Base-by-base conservation (phyloP, 2,329 filamentous ascomycete species). In the Fusarium buxicola region DNA sequence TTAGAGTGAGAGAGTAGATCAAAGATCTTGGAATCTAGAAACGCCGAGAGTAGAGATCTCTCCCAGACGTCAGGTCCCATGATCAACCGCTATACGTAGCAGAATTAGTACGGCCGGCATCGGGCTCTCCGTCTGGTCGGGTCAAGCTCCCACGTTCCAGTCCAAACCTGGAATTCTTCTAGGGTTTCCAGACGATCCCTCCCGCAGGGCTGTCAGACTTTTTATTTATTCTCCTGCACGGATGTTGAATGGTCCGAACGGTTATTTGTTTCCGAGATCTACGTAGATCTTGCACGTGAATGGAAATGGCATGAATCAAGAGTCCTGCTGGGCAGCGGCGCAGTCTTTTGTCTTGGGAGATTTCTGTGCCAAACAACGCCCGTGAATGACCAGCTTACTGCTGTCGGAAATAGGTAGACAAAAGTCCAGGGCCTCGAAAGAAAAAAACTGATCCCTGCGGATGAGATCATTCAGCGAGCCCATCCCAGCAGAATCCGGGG, bases 401-500 rank as follows among this genome's bases (percentile, higher is more conserved):
- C n/a, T 30, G 24, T 39, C 27, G 15, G 30, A n/a, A 46, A 46
- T 46, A 52, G 41, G n/a, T n/a, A 31, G 39, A 21, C 21, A 21
- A 21, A 21, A 21, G 35, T 46, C 32, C 25, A 46, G 28, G 43
- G 55, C 41, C 38, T 28, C 27, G 25, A 27, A 18, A 28, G 28
- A 18, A 27, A 44, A 35, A 30, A 31, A 35, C 11, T 11, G 18
- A 57, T 35, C 58, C 58, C 55, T 61, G 58, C 21, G 41, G 46
- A 56, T 60, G 49, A 50, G 57, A 58, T 63, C 52, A 51, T 41
- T 7, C 16, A 56, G 34, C 32, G 32, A 55, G 30, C 24, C 12
- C 13, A 55, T 44, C 18, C 18, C 41, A 48, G 13, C 40, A 3
- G 34, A 65, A 65, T 66, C 62, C 30, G 62, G 62, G 62, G 62